These are phyloP conservation scores for Nannochloropsis gaditana DNA, from an alignment of 108 stramenopile genomes.

Conservation along the genomic window DNA sequence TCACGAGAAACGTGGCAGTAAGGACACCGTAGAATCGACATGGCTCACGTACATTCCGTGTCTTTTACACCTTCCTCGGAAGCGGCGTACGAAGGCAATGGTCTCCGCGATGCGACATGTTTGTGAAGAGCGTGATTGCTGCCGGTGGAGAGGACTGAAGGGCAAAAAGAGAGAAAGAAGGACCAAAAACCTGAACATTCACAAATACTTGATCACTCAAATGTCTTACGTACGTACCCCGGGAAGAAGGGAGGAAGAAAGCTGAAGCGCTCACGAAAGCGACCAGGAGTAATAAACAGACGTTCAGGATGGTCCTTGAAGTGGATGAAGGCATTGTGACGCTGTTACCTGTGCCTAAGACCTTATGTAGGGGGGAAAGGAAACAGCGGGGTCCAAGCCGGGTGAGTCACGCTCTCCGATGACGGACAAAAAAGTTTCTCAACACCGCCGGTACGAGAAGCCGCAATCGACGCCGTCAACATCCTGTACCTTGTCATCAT, in stretches of 20 bases:
- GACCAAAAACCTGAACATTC: background rate
- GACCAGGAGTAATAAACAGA: background rate
- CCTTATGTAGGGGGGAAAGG: too few relatives aligned
- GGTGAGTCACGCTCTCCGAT: too few relatives aligned
- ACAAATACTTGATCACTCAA: background rate
- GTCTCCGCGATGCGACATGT: background rate
- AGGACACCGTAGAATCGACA: background rate
- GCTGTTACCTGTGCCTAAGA: background rate
- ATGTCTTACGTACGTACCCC: background rate
- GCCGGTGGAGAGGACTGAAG: background rate
- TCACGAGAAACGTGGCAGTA: too few relatives aligned
- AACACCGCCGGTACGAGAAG: too few relatives aligned
- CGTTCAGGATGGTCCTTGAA: background rate
- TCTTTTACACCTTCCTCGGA: background rate
- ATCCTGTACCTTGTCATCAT: too few relatives aligned
- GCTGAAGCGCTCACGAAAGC: background rate
- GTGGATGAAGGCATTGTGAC: background rate
- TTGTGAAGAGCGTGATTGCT: background rate
- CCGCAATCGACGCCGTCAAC: too few relatives aligned
- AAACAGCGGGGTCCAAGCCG: too few relatives aligned
- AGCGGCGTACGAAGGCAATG: background rate
- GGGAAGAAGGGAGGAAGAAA: background rate
- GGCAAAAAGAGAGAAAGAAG: background rate
- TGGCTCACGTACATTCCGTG: background rate
- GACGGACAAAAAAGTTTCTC: too few relatives aligned